phyloP scores from a whole-genome alignment of 2,329 filamentous ascomycete genomes.

The Hortaea sp. region DNA sequence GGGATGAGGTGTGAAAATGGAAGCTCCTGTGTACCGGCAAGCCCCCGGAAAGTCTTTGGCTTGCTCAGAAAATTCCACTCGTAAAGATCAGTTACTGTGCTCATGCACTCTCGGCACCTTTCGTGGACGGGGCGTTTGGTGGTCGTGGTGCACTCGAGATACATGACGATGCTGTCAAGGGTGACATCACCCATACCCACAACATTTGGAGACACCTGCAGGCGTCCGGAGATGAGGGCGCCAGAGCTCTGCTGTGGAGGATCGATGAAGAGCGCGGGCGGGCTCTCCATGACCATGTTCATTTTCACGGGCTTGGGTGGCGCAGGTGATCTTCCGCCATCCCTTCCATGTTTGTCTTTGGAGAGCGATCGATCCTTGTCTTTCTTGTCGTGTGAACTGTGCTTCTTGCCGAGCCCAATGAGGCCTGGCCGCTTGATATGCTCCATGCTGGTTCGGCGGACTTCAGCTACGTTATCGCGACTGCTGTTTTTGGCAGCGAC shows the following conservation, averaged over 20 bases:
- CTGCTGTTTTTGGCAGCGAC: conserved; percentile 7
- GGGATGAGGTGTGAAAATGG: conserved; percentile 82
- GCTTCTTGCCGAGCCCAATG: conserved; percentile 8
- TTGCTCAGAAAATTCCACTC: conserved; percentile 67
- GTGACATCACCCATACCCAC: conserved; percentile 42
- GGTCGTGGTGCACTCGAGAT: conserved; percentile 57
- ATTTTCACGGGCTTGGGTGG: conserved; percentile 39
- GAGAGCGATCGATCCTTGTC: conserved; percentile 18
- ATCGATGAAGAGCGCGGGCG: conserved; percentile 77
- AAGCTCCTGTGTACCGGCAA: conserved; percentile 59
- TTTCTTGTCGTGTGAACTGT: conserved; percentile 9
- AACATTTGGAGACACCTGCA: conserved; percentile 64
- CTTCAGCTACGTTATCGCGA: conserved; percentile 8
- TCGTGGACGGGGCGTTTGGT: conserved; percentile 74
- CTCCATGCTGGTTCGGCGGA: conserved; percentile 23
- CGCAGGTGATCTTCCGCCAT: conserved; percentile 9
- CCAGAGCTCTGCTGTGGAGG: conserved; percentile 65
- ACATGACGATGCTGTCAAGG: conserved; percentile 63
- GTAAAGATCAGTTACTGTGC: conserved; percentile 62
- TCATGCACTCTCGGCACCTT: conserved; percentile 68
- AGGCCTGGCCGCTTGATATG: conserved; percentile 24
- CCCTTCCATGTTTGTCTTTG: conserved; percentile 17
- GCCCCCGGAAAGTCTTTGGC: conserved; percentile 30
- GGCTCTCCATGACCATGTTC: conserved; percentile 66
- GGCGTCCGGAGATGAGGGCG: conserved; percentile 72